A percentile compares a stretch with the other conserved stretches of the same genome.
Conservation (phyloP, 257 asterid genomes). For the Eucommia ulmoides region DNA sequence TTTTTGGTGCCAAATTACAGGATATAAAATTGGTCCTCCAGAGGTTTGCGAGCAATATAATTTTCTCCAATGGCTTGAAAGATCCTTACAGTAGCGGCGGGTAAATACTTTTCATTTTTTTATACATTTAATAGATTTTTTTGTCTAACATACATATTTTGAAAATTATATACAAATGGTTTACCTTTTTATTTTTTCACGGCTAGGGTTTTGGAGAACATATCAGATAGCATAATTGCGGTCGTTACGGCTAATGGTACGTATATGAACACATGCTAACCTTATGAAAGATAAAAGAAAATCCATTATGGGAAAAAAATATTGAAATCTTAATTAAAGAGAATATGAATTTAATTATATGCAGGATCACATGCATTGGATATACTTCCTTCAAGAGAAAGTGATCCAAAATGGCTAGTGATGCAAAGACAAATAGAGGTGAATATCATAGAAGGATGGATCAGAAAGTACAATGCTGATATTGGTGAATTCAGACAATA, state of each 20-base stretch:
- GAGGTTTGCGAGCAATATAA: constrained; percentile 31
- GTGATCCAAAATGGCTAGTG: constrained; percentile 56
- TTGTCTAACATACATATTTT: too few relatives aligned
- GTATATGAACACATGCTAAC: neutral
- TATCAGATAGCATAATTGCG: constrained; percentile 34
- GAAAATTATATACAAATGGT: neutral
- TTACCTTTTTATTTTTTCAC: neutral
- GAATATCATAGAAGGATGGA: constrained; percentile 20
- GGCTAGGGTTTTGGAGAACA: constrained; percentile 35
- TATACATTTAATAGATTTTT: too few relatives aligned
- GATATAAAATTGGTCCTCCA: constrained; percentile 30
- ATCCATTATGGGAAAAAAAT: too few relatives aligned
- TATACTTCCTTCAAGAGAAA: constrained; percentile 15
- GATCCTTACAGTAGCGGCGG: constrained; percentile 41
- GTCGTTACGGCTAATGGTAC: constrained; percentile 40
- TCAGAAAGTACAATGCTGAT: constrained; percentile 18
- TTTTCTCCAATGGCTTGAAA: constrained; percentile 38
- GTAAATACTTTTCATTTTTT: constrained; percentile 9
- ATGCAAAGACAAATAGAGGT: constrained; percentile 36
- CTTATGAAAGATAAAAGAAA: too few relatives aligned
- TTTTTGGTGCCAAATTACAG: constrained; percentile 9
- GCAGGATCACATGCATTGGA: constrained; percentile 68
- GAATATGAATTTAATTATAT: too few relatives aligned
- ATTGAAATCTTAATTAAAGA: too few relatives aligned
- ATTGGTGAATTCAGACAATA: constrained; percentile 5